Base-by-base conservation (phyloP, 441 rosid species). In the Populus hybrid region DNA sequence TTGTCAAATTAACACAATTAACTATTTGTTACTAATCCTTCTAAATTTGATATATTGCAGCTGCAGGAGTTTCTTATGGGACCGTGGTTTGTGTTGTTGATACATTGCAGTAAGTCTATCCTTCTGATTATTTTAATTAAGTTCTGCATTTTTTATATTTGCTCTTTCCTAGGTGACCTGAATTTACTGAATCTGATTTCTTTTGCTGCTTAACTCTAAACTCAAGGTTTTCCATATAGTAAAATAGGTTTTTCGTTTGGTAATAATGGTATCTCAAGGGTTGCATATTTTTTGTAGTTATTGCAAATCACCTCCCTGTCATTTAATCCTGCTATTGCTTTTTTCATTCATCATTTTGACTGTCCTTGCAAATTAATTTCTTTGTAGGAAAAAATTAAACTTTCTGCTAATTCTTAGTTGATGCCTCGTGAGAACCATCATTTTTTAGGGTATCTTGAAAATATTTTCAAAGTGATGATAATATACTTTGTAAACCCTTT, bases 21-120 rank as follows among this genome's bases (percentile, higher is more conserved):
- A 12, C 34, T 10, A 61, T 73, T 50, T 82, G 40, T 10, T 10
- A 78, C 70, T 78, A 30, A 63, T 32, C 70, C 46, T 82, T 82
- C 78, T 50, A 69, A 34, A 61, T 63, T 84, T 84, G 70, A 18
- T 78, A 38, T 30, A 50, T 53, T 88, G 82, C 92, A 97, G 99
- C 80, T 94, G 28, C 88, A 83, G 0, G 92, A 89, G 32, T 94
- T 94, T 77, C 93, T 97, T 63, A 80, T 92, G 90, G 91, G n/a
- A 97, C 36, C 97, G 90, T 69, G 98, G 98, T 65, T 86, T n/a
- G 8, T 23, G 69, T 86, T 38, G 97, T 91, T 38, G 99, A 97
- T 82, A 82, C 88, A 66, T 81, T 94, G 79, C 98, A 92, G 99
- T 97, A 91, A 90, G 99, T 87, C 66, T 26, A n/a, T 72, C 53